Base-by-base conservation (phyloP, 495 filamentous ascomycete species). In the Trichoderma reesei region DNA sequence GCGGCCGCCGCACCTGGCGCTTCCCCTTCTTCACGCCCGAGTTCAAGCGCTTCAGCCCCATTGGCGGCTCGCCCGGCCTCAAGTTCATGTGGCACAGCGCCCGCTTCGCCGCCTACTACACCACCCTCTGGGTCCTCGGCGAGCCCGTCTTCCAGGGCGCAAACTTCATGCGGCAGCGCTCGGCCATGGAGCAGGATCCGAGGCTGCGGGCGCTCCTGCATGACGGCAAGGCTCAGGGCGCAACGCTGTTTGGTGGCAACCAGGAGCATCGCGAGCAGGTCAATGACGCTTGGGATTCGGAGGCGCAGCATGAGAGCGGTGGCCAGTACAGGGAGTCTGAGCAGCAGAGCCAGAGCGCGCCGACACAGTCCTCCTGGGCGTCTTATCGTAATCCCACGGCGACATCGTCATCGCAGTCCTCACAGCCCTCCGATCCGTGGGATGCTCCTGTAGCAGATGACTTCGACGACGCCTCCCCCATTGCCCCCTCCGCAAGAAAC, bases 401-500 rank as follows among this genome's bases (percentile, higher is more conserved):
- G 26, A n/a, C 59, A 18, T 16, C 59, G 11, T 2, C 60, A 3
- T 36, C 59, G 5, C 59, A 61, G 60, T 10, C 60, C 33, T n/a
- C 34, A 18, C 60, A 61, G 39, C 60, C 2, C 39, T 42, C 36
- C 14, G 39, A 42, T 42, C 14, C 60, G 31, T 64, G 63, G 63
- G 63, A 64, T 31, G 11, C 46, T 38, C 36, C 20, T 7, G 6
- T 42, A 14, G 10, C 37, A 20, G 63, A 59, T 14, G 46, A 59
- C 5, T 18, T 59, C 9, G 63, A 65, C 39, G 63, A 65, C 20
- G 63, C 63, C 8, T 65, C 63, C 3, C 63, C 63, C 16, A 56
- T 65, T 4, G 38, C 37, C 3, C 54, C 63, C 20, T 60, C 48
- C 6, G 13, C 33, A 6, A 34, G 63, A 36, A 39, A 18, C 10